Conservation (phyloP, 2,329 filamentous ascomycete species). For the Didymella lethalis region DNA sequence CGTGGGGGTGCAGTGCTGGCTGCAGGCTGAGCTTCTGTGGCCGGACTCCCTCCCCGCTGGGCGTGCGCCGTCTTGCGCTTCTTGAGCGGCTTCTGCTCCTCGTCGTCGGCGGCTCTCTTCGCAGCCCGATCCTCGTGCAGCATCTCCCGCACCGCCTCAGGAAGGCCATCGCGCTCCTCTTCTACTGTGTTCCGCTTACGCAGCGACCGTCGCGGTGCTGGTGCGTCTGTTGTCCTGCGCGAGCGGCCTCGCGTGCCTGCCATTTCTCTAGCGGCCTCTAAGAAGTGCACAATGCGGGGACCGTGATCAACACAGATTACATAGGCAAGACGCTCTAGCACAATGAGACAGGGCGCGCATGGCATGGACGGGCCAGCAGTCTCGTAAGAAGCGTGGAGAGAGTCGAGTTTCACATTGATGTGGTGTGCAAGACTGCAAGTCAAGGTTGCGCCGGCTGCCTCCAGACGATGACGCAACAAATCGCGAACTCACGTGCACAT, state of each 20-base stretch:
- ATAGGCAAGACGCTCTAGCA: not conserved
- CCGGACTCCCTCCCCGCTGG: slow-evolving; percentile 15
- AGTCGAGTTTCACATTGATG: not conserved
- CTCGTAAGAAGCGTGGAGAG: not conserved
- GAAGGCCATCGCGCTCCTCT: slow-evolving; percentile 42
- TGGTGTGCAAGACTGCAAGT: not conserved
- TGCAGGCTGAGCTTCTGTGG: slow-evolving; percentile 2
- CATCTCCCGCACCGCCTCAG: slow-evolving; percentile 57
- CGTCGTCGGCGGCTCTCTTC: slow-evolving; percentile 36
- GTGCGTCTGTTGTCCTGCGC: slow-evolving; percentile 29
- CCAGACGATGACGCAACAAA: slow-evolving; percentile 20
- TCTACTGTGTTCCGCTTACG: slow-evolving; percentile 31
- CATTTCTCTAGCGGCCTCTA: slow-evolving; percentile 30
- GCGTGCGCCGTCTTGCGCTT: slow-evolving; percentile 40
- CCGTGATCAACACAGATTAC: not conserved
- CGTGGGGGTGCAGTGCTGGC: not conserved
- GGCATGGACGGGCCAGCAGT: not conserved
- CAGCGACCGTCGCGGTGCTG: slow-evolving; percentile 36
- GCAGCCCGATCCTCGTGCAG: slow-evolving; percentile 52
- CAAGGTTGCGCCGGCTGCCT: slow-evolving; percentile 7
- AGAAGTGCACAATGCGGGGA: slow-evolving; percentile 5
- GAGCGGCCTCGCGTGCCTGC: slow-evolving; percentile 36
- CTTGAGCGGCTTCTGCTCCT: slow-evolving; percentile 51
- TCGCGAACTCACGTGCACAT: slow-evolving; percentile 18
- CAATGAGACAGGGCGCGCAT: not conserved